Conservation (phyloP, 129 eudicot genomes). For the Gnaphalium uliginosum region DNA sequence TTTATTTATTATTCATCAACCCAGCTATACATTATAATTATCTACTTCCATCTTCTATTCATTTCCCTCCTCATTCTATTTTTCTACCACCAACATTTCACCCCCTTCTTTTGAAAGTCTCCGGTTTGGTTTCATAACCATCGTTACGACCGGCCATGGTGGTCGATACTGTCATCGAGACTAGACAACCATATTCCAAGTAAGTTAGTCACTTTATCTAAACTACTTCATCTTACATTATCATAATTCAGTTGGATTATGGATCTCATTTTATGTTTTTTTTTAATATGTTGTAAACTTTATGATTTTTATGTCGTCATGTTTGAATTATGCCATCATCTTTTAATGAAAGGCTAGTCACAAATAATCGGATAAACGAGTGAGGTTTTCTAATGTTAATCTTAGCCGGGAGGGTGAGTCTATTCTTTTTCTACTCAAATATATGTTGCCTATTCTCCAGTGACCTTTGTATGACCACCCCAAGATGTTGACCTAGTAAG, state of each 20-base stretch:
- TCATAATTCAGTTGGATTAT: neutral
- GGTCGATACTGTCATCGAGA: constrained; percentile 20
- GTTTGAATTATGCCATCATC: neutral
- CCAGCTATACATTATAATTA: constrained; percentile 3
- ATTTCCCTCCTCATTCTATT: constrained; percentile 7
- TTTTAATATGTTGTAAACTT: neutral
- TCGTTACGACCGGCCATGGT: neutral
- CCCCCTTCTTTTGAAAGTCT: constrained; percentile 12
- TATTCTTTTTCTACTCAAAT: too few relatives aligned
- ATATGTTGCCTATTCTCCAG: too few relatives aligned
- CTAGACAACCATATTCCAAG: constrained; percentile 38
- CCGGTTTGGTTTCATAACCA: neutral
- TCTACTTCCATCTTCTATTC: constrained; percentile 11
- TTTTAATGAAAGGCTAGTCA: neutral
- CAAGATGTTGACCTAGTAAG: neutral
- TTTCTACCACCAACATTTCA: neutral
- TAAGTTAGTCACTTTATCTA: constrained; percentile 22
- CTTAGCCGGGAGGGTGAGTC: too few relatives aligned
- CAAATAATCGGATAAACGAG: neutral
- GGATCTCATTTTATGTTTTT: too few relatives aligned
- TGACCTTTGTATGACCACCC: neutral
- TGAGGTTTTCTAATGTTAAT: too few relatives aligned
- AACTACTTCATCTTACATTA: too few relatives aligned
- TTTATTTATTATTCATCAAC: neutral
- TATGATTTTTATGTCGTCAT: neutral